These are phyloP conservation scores for Hanseniaspora uvarum DNA, from an alignment of 1,139 yeast genomes.

Conservation along the genomic window DNA sequence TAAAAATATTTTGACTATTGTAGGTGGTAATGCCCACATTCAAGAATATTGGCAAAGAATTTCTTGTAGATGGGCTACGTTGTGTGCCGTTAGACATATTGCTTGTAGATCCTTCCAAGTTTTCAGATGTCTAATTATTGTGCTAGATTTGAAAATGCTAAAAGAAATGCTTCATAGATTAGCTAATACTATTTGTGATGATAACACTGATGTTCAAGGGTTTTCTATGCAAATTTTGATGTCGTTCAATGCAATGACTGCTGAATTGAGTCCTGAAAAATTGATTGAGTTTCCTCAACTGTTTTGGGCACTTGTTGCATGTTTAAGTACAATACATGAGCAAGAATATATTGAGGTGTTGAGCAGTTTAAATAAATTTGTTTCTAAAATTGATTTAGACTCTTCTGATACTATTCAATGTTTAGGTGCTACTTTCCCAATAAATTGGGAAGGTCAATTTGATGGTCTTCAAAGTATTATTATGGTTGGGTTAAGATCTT, in stretches of 20 bases:
- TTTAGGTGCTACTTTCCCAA: conserved; percentile 76
- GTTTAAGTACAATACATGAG: conserved; percentile 81
- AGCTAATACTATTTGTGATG: conserved; percentile 87
- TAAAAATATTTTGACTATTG: conserved; percentile 51
- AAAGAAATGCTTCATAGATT: conserved; percentile 89
- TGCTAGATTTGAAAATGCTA: conserved; percentile 77
- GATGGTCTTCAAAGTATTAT: conserved; percentile 77
- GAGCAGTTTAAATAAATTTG: conserved; percentile 68
- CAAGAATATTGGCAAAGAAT: conserved; percentile 77
- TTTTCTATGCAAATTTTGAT: conserved; percentile 93
- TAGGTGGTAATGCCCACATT: conserved; percentile 44
- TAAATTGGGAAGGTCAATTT: conserved; percentile 90
- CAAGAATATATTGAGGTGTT: conserved; percentile 84
- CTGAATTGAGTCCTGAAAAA: conserved; percentile 68
- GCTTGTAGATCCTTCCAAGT: conserved; percentile 95
- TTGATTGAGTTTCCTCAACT: conserved; percentile 82
- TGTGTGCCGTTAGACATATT: conserved; percentile 92
- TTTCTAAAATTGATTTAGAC: conserved; percentile 77
- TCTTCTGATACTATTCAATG: conserved; percentile 79
- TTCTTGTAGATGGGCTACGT: conserved; percentile 88
- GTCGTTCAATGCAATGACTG: conserved; percentile 87
- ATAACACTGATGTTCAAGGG: conserved; percentile 81
- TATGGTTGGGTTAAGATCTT: conserved; percentile 71
- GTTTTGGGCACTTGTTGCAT: conserved; percentile 93
- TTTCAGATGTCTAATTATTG: conserved; percentile 68